A percentile compares a stretch with the other conserved stretches of the same genome.
These are phyloP conservation scores for Teratosphaeria destructans DNA, from an alignment of 2,329 filamentous ascomycete genomes.

Conservation along the genomic window DNA sequence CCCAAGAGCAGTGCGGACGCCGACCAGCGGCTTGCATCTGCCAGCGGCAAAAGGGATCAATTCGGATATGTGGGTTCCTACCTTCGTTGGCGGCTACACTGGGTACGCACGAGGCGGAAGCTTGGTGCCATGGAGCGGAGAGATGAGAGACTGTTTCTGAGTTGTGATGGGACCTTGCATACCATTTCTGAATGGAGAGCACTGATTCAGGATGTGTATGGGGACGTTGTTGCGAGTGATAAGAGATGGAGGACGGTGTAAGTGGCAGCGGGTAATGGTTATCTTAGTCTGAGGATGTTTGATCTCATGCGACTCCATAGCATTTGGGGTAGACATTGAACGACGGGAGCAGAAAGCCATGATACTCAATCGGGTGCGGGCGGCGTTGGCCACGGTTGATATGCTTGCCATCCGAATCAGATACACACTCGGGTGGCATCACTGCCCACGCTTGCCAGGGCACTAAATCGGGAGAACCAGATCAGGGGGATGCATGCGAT, in stretches of 20 bases:
- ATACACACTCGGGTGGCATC: too few species aligned
- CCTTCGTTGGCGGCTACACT: background rate
- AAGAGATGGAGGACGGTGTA: background rate
- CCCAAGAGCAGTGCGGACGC: background rate
- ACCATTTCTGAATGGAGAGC: background rate
- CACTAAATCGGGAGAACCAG: too few species aligned
- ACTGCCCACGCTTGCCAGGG: too few species aligned
- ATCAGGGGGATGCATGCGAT: too few species aligned
- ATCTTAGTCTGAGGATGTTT: too few species aligned
- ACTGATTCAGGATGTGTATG: background rate
- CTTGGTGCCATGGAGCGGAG: background rate
- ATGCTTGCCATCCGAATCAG: too few species aligned
- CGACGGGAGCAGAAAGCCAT: too few species aligned
- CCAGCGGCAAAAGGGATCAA: background rate
- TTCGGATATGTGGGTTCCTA: background rate
- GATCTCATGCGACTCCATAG: too few species aligned
- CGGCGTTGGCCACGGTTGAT: too few species aligned
- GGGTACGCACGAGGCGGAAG: background rate
- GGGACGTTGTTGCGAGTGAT: background rate
- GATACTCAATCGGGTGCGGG: too few species aligned
- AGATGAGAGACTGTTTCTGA: background rate
- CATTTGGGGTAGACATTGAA: too few species aligned
- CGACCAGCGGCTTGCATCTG: background rate
- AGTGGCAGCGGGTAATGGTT: too few species aligned
- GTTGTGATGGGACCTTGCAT: background rate